Conservation (phyloP, 164 flowering plant genomes). For the Warburgia ugandensis region DNA sequence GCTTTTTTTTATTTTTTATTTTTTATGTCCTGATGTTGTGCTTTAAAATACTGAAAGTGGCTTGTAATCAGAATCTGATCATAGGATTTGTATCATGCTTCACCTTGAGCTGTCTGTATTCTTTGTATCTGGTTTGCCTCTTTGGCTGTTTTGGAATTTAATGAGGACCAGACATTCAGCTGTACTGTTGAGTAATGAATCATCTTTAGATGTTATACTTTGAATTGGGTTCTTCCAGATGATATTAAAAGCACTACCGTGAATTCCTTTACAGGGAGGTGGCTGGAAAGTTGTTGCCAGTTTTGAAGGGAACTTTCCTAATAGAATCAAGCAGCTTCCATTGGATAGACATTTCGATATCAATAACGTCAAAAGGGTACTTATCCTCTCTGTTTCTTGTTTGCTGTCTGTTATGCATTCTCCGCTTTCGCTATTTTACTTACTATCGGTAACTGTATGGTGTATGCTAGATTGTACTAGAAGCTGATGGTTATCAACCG, state of each 20-base stretch:
- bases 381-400: neutral
- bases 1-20: too few species aligned
- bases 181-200: too few species aligned
- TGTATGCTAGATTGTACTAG: constrained; percentile 70
- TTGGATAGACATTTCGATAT: constrained; percentile 95
- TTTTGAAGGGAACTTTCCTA: constrained; percentile 97
- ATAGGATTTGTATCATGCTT: neutral
- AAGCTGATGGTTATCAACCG: constrained; percentile 99
- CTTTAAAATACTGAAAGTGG: too few species aligned
- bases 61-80: too few species aligned
- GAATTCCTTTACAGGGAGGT: constrained; percentile 55
- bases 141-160: too few species aligned
- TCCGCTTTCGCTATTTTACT: neutral
- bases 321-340: constrained; percentile 95
- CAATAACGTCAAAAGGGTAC: constrained; percentile 93
- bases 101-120: neutral
- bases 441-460: neutral
- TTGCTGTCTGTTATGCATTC: neutral
- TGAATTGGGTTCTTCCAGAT: too few species aligned
- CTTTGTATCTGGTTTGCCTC: neutral
- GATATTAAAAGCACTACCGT: too few species aligned
- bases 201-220: too few species aligned
- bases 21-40: too few species aligned
- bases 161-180: too few species aligned
- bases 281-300: constrained; percentile 99